phyloP scores from a whole-genome alignment of 2,329 filamentous ascomycete genomes.

The Teratosphaeria pseudoeucalypti region DNA sequence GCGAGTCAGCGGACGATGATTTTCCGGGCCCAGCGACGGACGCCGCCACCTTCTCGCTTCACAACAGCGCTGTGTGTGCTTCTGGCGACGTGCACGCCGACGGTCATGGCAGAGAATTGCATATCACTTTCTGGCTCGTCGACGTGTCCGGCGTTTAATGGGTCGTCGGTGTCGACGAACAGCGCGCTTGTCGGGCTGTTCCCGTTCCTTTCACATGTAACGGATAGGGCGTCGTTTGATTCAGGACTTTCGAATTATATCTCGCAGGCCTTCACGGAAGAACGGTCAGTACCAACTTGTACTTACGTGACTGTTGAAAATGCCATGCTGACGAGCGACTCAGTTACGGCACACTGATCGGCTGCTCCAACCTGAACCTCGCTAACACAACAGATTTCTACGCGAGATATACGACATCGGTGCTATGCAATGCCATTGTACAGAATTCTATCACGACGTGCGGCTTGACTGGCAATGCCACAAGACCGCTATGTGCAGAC shows the following conservation, averaged over 20 bases:
- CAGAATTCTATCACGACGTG: slow-evolving; percentile 74
- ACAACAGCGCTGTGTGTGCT: slow-evolving; percentile 9
- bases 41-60: neutral
- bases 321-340: slow-evolving; percentile 23
- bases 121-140: slow-evolving; percentile 62
- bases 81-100: slow-evolving; percentile 14
- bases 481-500: slow-evolving; percentile 75
- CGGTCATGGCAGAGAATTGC: slow-evolving; percentile 39
- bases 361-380: slow-evolving; percentile 67
- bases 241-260: slow-evolving; percentile 62
- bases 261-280: slow-evolving; percentile 59
- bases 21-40: neutral
- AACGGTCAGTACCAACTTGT: slow-evolving; percentile 50
- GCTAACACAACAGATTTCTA: slow-evolving; percentile 74
- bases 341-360: slow-evolving; percentile 74
- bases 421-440: slow-evolving; percentile 87
- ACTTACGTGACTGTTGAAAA: neutral
- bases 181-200: slow-evolving; percentile 49
- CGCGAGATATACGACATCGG: slow-evolving; percentile 82
- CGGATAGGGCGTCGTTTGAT: slow-evolving; percentile 68
- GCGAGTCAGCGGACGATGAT: neutral
- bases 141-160: slow-evolving; percentile 60
- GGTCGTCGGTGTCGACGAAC: slow-evolving; percentile 60
- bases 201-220: slow-evolving; percentile 76
- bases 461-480: slow-evolving; percentile 50